A percentile compares a stretch with the other conserved stretches of the same genome.
Conservation (phyloP, 257 asterid genomes). For the Lavandula angustifolia region DNA sequence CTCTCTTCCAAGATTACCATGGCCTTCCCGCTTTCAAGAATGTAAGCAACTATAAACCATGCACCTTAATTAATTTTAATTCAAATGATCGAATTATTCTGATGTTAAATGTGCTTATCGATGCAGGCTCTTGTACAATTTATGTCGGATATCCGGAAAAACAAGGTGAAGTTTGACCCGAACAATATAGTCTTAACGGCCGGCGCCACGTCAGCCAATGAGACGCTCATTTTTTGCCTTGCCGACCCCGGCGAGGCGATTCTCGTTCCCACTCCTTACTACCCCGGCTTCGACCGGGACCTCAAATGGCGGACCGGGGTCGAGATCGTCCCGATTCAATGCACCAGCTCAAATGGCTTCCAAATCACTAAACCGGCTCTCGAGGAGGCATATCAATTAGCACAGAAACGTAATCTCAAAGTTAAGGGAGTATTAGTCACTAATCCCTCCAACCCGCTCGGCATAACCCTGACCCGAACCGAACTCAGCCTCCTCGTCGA, state of each 20-base stretch:
- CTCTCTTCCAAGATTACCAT: slow-evolving; percentile 65
- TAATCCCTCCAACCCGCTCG: slow-evolving; percentile 67
- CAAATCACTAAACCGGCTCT: slow-evolving; percentile 52
- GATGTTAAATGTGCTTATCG: background rate
- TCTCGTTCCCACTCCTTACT: slow-evolving; percentile 77
- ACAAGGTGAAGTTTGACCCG: slow-evolving; percentile 54
- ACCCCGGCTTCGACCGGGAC: slow-evolving; percentile 76
- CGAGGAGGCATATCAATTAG: slow-evolving; percentile 47
- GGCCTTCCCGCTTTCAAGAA: slow-evolving; percentile 65
- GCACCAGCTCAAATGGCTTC: slow-evolving; percentile 56
- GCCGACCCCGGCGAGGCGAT: slow-evolving; percentile 76
- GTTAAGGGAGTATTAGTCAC: slow-evolving; percentile 63
- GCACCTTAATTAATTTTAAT: too few species aligned
- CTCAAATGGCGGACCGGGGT: slow-evolving; percentile 69
- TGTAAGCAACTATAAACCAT: slow-evolving; percentile 34
- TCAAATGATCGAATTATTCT: too few species aligned
- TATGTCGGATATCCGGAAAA: slow-evolving; percentile 74
- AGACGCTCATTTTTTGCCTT: slow-evolving; percentile 65
- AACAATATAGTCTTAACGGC: slow-evolving; percentile 67
- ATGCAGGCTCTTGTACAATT: slow-evolving; percentile 60
- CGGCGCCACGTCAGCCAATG: slow-evolving; percentile 80
- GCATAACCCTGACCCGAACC: slow-evolving; percentile 39
- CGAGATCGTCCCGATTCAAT: slow-evolving; percentile 59
- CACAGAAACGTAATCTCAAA: slow-evolving; percentile 47
- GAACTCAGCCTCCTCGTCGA: slow-evolving; percentile 47